Conservation (phyloP, 148 eudicot species). For the Euryodendron excelsum region DNA sequence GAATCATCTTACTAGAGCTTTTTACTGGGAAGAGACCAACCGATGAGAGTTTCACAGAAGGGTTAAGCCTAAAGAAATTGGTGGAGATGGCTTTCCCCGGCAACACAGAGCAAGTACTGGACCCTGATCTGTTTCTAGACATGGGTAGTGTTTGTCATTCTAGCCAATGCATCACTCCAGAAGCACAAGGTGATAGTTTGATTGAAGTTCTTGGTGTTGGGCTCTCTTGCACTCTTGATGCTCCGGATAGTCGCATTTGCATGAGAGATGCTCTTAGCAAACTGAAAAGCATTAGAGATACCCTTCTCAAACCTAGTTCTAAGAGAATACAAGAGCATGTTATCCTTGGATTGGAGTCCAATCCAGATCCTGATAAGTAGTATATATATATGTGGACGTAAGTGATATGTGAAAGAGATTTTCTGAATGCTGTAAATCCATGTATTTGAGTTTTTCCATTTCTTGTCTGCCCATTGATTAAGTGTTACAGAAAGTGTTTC, state of each 20-base stretch:
- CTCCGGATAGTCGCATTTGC: constrained; percentile 38
- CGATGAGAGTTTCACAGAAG: constrained; percentile 32
- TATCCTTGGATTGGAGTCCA: no score
- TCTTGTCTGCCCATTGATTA: no score
- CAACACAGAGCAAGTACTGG: constrained; percentile 28
- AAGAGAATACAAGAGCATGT: no score
- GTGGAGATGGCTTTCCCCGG: constrained; percentile 30
- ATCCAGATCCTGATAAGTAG: no score
- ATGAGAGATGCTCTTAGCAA: constrained; percentile 45
- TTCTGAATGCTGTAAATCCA: no score
- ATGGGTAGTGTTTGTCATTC: not conserved
- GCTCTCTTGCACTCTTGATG: constrained; percentile 43
- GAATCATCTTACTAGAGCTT: constrained; percentile 51
- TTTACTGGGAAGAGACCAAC: constrained; percentile 55
- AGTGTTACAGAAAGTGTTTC: no score
- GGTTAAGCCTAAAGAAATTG: constrained; percentile 37
- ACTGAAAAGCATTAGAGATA: constrained; percentile 30
- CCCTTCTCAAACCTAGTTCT: constrained; percentile 7
- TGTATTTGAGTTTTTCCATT: no score
- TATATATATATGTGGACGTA: no score
- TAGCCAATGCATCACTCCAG: not conserved
- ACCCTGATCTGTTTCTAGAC: constrained; percentile 23
- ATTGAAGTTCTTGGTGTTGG: constrained; percentile 37
- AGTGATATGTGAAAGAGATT: no score
- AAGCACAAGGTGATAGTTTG: constrained; percentile 17